Evolutionary conservation across 306 rosid genomes (phyloP).

Genomic region (Begonia loranthoides): DNA sequence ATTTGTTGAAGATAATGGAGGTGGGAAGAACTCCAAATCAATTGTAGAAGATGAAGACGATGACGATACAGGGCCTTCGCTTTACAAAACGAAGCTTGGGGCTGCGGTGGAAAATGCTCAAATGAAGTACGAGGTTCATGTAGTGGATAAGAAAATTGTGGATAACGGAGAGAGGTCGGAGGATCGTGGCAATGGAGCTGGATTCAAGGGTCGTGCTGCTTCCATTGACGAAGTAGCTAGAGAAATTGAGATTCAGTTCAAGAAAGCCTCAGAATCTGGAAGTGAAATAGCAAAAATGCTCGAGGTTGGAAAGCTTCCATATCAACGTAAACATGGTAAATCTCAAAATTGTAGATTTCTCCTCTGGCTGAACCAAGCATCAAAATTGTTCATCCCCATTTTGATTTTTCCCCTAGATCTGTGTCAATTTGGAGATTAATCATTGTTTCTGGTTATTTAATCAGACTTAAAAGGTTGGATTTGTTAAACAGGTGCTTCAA

Average conservation of each 20-base stretch:
- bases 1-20: slow-evolving; percentile 21
- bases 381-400: no score
- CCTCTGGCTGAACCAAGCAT: no score
- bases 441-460: no score
- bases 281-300: slow-evolving; percentile 54
- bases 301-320: slow-evolving; percentile 68
- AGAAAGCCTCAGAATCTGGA: slow-evolving; percentile 71
- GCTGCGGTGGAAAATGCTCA: slow-evolving; percentile 26
- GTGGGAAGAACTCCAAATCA: slow-evolving; percentile 17
- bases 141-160: slow-evolving; percentile 65
- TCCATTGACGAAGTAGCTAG: slow-evolving; percentile 47
- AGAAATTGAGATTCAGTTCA: slow-evolving; percentile 68
- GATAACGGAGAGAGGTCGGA: slow-evolving; percentile 40
- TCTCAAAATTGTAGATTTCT: slow-evolving; percentile 18
- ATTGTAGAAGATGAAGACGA: slow-evolving; percentile 11
- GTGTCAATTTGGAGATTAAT: no score
- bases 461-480: background rate
- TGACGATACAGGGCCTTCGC: slow-evolving; percentile 17
- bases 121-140: slow-evolving; percentile 42
- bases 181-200: slow-evolving; percentile 29
- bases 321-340: slow-evolving; percentile 43
- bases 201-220: slow-evolving; percentile 33
- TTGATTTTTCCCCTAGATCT: no score
- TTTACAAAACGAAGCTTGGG: slow-evolving; percentile 32
- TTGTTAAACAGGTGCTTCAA: slow-evolving; percentile 51